Evolutionary conservation across 2,329 filamentous ascomycete species (phyloP).

Genomic region (Coniochaeta prunicola): DNA sequence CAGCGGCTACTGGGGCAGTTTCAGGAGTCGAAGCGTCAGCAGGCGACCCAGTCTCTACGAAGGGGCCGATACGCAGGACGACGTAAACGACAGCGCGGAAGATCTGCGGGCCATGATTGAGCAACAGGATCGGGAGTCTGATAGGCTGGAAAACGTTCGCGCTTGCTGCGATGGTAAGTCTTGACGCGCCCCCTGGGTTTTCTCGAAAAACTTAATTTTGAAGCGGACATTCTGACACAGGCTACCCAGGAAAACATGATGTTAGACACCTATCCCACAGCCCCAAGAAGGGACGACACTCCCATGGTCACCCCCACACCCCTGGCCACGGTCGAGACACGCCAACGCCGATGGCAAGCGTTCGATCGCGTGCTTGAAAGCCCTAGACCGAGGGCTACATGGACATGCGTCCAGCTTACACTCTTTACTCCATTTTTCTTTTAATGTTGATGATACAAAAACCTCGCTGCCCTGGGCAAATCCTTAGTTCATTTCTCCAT

Average conservation of each 20-base stretch:
- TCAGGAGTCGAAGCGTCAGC: slow-evolving; percentile 43
- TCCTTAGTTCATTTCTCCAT: background rate
- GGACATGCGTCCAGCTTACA: background rate
- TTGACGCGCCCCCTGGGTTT: background rate
- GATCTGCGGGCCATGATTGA: slow-evolving; percentile 76
- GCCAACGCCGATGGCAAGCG: slow-evolving; percentile 16
- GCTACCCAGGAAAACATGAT: slow-evolving; percentile 60
- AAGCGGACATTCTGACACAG: slow-evolving; percentile 12
- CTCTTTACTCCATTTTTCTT: background rate
- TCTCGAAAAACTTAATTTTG: background rate
- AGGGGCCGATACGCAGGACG: slow-evolving; percentile 56
- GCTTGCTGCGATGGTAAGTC: slow-evolving; percentile 92
- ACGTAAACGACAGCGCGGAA: slow-evolving; percentile 71
- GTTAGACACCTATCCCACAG: slow-evolving; percentile 48
- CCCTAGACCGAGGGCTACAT: background rate
- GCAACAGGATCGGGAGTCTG: slow-evolving; percentile 66
- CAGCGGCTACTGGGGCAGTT: slow-evolving; percentile 43
- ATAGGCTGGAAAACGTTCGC: slow-evolving; percentile 86
- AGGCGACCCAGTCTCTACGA: slow-evolving; percentile 38
- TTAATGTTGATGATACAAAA: background rate
- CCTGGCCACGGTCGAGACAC: slow-evolving; percentile 14
- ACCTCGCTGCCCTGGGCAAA: background rate
- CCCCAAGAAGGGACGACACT: slow-evolving; percentile 36
- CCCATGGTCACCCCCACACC: slow-evolving; percentile 22
- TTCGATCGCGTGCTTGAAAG: slow-evolving; percentile 18